Evolutionary conservation across 163 green algal species (phyloP).

Genomic region (Picocystis sp.): DNA sequence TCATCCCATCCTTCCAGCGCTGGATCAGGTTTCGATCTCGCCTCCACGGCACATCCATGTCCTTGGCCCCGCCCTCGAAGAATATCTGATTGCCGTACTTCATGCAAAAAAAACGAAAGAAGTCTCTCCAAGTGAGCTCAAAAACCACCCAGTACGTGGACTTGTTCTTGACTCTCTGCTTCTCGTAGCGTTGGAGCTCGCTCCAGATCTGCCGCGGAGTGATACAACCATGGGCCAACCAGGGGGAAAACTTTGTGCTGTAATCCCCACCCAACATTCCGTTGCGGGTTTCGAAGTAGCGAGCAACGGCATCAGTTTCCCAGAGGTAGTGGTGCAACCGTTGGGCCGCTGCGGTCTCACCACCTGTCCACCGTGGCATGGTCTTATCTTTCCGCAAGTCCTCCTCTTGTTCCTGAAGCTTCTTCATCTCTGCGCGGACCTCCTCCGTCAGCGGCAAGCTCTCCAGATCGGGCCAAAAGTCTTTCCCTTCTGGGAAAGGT

Average conservation of each 20-base stretch:
- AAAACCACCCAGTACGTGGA: slow-evolving; percentile 64
- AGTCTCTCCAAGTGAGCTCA: slow-evolving; percentile 91
- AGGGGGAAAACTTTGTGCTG: slow-evolving; percentile 77
- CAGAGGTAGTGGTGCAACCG: slow-evolving; percentile 87
- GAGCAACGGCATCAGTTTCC: slow-evolving; percentile 52
- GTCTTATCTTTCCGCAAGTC: slow-evolving; percentile 9
- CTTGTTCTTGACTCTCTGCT: slow-evolving; percentile 46
- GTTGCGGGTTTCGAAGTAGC: slow-evolving; percentile 71
- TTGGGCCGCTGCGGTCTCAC: slow-evolving; percentile 63
- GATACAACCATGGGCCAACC: slow-evolving; percentile 66
- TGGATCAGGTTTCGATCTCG: background rate
- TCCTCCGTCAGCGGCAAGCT: too few relatives aligned
- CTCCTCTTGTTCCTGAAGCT: too few relatives aligned
- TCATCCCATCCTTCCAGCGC: slow-evolving; percentile 41
- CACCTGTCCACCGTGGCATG: slow-evolving; percentile 25
- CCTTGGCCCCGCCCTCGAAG: slow-evolving; percentile 28
- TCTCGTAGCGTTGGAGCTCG: slow-evolving; percentile 53
- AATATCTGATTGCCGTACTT: slow-evolving; percentile 82
- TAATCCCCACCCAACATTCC: slow-evolving; percentile 83
- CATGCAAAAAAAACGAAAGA: slow-evolving; percentile 68
- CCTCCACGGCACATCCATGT: slow-evolving; percentile 11
- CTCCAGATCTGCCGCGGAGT: slow-evolving; percentile 39
- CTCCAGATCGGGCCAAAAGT: too few relatives aligned
- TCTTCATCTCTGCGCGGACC: too few relatives aligned
- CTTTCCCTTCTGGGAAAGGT: too few relatives aligned